Conservation (phyloP, 2,329 filamentous ascomycete species). For the Colletotrichum camelliae region DNA sequence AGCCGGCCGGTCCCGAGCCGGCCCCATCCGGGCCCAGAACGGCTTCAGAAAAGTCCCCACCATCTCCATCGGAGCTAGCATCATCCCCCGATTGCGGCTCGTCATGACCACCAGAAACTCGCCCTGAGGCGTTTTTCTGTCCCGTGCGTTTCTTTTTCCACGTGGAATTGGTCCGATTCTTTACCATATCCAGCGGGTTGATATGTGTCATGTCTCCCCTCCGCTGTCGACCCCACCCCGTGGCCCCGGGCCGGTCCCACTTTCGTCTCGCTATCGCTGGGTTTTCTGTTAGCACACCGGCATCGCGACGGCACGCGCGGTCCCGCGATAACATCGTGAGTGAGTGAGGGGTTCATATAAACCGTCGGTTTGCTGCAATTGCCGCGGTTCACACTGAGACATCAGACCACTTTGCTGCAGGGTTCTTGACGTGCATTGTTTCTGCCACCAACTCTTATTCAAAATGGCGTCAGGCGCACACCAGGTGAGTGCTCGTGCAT, state of each 20-base stretch:
- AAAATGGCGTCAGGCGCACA: constrained; percentile 5
- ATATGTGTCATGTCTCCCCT: constrained; percentile 12
- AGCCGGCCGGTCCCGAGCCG: constrained; percentile 17
- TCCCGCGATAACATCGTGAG: not conserved
- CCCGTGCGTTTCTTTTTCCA: not conserved
- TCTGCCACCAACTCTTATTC: not conserved
- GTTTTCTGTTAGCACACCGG: constrained; percentile 8
- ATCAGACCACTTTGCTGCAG: not conserved
- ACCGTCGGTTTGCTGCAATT: not conserved
- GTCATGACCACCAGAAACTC: not conserved
- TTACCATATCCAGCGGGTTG: not conserved
- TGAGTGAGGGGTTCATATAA: constrained; percentile 9
- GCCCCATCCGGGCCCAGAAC: constrained; percentile 15
- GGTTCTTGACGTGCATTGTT: not conserved
- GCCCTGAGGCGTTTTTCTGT: not conserved
- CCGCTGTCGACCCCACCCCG: not conserved
- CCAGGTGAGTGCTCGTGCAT: not conserved
- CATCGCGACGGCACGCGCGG: not conserved
- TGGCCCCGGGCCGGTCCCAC: constrained; percentile 18
- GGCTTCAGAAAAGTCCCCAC: not conserved
- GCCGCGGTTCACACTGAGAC: not conserved
- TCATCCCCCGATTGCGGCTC: constrained; percentile 1
- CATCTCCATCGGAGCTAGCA: constrained; percentile 10
- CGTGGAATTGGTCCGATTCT: not conserved
- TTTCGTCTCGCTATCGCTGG: not conserved